A percentile compares a stretch with the other conserved stretches of the same genome.
Conservation (phyloP, 1,284 basidiomycete species). For the Phenoliferia sp. region DNA sequence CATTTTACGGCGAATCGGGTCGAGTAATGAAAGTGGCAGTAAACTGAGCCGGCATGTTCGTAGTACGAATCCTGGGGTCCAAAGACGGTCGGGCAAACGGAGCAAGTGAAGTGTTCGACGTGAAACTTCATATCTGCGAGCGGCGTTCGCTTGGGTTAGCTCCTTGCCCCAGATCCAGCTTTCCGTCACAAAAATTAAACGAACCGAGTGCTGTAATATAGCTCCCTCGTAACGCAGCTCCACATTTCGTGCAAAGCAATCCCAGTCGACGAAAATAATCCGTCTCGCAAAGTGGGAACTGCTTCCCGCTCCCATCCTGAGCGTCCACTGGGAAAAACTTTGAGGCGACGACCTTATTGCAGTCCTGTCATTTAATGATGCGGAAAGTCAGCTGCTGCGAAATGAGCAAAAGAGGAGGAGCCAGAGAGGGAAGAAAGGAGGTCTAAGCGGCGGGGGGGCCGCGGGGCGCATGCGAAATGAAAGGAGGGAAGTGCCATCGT, state of each 20-base stretch:
- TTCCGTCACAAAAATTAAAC: constrained; percentile 43
- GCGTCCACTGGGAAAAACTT: constrained; percentile 99
- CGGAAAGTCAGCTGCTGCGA: not conserved
- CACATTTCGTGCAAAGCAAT: constrained; percentile 94
- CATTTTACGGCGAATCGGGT: constrained; percentile 98
- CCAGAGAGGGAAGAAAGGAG: not conserved
- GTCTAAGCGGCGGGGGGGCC: not conserved
- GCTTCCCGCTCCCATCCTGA: constrained; percentile 60
- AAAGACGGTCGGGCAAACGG: constrained; percentile 90
- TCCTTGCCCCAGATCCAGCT: not conserved
- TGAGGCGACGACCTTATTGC: constrained; percentile 88
- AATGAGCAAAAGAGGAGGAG: not conserved
- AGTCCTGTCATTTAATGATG: constrained; percentile 61
- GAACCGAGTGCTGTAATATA: constrained; percentile 98
- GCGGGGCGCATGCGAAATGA: not conserved
- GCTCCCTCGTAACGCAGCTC: constrained; percentile 86
- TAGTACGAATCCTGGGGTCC: constrained; percentile 99
- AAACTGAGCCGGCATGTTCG: constrained; percentile 93
- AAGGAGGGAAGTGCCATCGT: not conserved
- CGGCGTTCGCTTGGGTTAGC: not conserved
- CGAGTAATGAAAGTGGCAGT: constrained; percentile 97
- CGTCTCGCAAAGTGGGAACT: constrained; percentile 90
- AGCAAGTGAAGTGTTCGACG: constrained; percentile 99
- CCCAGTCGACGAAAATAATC: constrained; percentile 96
- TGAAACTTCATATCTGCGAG: constrained; percentile 90